A percentile compares a stretch with the other conserved stretches of the same genome.
Conservation (phyloP, 345 rosid genomes). For the Populus ilicifolia region DNA sequence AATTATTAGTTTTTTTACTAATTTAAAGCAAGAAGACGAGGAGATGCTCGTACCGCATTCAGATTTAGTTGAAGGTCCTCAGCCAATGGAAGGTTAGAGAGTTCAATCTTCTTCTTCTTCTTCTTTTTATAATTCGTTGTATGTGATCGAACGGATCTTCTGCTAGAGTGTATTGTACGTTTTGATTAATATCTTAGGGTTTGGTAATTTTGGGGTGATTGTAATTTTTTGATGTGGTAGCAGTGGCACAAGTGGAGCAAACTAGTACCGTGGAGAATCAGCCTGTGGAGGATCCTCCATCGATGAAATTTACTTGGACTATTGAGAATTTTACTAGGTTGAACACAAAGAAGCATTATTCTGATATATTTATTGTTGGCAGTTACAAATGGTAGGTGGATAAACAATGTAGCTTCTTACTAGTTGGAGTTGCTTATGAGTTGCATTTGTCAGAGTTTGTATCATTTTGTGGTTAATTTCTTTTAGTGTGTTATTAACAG, state of each 20-base stretch:
- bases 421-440: neutral
- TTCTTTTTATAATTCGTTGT: neutral
- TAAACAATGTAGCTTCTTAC: neutral
- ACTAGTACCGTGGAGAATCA: slow-evolving; percentile 63
- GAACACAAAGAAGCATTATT: slow-evolving; percentile 70
- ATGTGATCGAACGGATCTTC: slow-evolving; percentile 15
- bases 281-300: slow-evolving; percentile 75
- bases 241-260: slow-evolving; percentile 52
- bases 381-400: slow-evolving; percentile 76
- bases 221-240: slow-evolving; percentile 9
- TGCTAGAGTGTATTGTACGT: neutral
- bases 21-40: slow-evolving; percentile 76
- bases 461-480: neutral
- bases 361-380: slow-evolving; percentile 72
- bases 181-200: neutral
- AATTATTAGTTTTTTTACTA: slow-evolving; percentile 11
- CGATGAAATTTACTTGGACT: slow-evolving; percentile 76
- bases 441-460: neutral
- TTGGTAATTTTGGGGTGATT: neutral
- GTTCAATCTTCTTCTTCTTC: slow-evolving; percentile 4
- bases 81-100: slow-evolving; percentile 69
- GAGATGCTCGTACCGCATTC: slow-evolving; percentile 92
- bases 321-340: slow-evolving; percentile 70
- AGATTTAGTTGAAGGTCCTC: slow-evolving; percentile 71
- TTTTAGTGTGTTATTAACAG: slow-evolving; percentile 38